A percentile compares a stretch with the other conserved stretches of the same genome.
phyloP scores from a whole-genome alignment of 257 asterid genomes.

The Prunella vulgaris region DNA sequence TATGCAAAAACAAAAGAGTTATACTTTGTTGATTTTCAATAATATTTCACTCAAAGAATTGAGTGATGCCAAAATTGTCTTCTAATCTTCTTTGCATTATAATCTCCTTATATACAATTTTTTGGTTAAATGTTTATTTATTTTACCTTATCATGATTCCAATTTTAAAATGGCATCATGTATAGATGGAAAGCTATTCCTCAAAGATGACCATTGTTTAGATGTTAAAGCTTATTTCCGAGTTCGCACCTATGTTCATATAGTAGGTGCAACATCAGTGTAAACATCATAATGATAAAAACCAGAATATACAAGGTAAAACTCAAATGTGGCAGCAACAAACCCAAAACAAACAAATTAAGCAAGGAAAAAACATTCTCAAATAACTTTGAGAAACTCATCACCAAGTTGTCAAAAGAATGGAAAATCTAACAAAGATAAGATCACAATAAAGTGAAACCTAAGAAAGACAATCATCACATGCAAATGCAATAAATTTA shows the following conservation, averaged over 20 bases:
- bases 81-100: too few relatives aligned
- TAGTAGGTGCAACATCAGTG: slow-evolving; percentile 14
- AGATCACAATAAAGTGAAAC: neutral
- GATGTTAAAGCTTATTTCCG: slow-evolving; percentile 51
- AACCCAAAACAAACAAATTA: too few relatives aligned
- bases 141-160: slow-evolving; percentile 31
- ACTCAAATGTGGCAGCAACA: slow-evolving; percentile 7
- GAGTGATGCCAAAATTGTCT: too few relatives aligned
- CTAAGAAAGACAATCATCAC: neutral
- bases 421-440: neutral
- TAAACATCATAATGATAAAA: neutral
- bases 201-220: slow-evolving; percentile 55
- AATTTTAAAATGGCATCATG: slow-evolving; percentile 46
- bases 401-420: neutral
- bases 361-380: neutral
- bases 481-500: neutral
- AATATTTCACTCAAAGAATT: too few relatives aligned
- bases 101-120: too few relatives aligned
- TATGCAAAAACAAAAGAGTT: too few relatives aligned
- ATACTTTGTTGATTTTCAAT: too few relatives aligned
- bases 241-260: slow-evolving; percentile 25
- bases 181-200: slow-evolving; percentile 44
- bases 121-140: too few relatives aligned
- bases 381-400: slow-evolving; percentile 7
- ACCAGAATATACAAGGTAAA: slow-evolving; percentile 13